These are phyloP conservation scores for Glycine latifolia DNA, from an alignment of 306 rosid genomes.

Conservation along the genomic window DNA sequence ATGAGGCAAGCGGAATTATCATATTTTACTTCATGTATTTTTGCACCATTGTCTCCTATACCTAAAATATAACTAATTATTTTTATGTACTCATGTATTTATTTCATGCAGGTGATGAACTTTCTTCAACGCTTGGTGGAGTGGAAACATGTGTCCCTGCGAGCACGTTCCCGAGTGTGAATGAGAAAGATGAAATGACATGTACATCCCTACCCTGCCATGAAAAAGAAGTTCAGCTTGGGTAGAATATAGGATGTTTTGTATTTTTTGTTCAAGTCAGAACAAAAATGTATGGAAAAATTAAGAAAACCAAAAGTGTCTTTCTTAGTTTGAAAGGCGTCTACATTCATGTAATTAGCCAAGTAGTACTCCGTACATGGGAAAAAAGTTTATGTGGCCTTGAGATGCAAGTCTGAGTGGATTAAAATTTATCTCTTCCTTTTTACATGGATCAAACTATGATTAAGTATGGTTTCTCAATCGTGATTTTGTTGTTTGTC, in stretches of 20 bases:
- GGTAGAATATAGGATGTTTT: constrained; percentile 49
- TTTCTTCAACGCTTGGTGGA: constrained; percentile 75
- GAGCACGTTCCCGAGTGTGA: constrained; percentile 53
- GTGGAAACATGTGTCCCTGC: constrained; percentile 54
- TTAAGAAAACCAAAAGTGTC: constrained; percentile 46
- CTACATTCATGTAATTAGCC: constrained; percentile 46
- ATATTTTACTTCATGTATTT: not conserved
- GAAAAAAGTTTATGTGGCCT: constrained; percentile 22
- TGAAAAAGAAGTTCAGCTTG: constrained; percentile 29
- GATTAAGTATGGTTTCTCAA: not conserved
- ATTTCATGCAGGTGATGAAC: constrained; percentile 63
- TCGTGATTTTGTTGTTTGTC: not conserved
- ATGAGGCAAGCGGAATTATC: constrained; percentile 64
- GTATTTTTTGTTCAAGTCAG: constrained; percentile 34
- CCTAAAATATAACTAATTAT: not conserved
- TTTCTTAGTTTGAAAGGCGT: constrained; percentile 31
- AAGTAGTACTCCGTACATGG: constrained; percentile 12
- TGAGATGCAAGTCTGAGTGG: constrained; percentile 27
- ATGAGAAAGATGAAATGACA: constrained; percentile 42
- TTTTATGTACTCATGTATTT: not conserved
- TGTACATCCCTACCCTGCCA: constrained; percentile 49
- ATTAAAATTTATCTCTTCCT: constrained; percentile 4
- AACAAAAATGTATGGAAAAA: constrained; percentile 45
- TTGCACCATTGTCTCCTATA: not conserved
- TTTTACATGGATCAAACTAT: not conserved